Base-by-base conservation (phyloP, 2,329 filamentous ascomycete genomes). In the Xylariaceae sp. region DNA sequence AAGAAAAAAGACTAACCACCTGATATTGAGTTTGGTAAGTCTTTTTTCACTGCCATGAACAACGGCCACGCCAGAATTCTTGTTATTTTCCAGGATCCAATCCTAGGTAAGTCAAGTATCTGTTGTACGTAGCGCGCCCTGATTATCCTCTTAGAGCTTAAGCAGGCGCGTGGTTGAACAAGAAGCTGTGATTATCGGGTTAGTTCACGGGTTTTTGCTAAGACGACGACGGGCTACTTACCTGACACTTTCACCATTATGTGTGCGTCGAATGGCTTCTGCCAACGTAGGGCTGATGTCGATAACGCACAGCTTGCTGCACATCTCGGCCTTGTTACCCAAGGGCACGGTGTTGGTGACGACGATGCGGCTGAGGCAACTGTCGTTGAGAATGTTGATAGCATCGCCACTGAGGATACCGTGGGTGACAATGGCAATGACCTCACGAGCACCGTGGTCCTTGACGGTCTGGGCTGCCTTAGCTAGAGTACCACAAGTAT, bases 401-500 rank as follows among this genome's bases (percentile, higher is more conserved):
- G 89, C 89, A 66, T 89, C 88, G 41, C 71, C 71, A 58, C 69
- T 71, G 55, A 97, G 78, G 60, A 97, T 96, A 41, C 92, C 92
- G 72, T 97, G 93, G 0, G 93, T 97, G 60, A 97, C 94, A 66
- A 97, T 95, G 23, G 94, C 94, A 64, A 96, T 90, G 44, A 96
- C 92, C 71, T 95, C 86, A 66, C 85, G 86, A 1, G 94, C 93
- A 37, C 91, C 90, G 70, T 97, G 88, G 68, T 90, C 83, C 74
- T 93, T 90, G 55, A 97, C 84, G 0, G 92, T 93, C 59, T 90
- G 87, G 13, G 93, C 94, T 2, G 92, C 94, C 78, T 97, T 97
- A 73, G 71, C 70, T 1, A 73, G 60, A 45, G 91, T 96, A 66
- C 92, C 92, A 74, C 92, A 97, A 3, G 93, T 97, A 73, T 97